phyloP scores from a whole-genome alignment of 495 filamentous ascomycete species.

The Entonaema liquescens region DNA sequence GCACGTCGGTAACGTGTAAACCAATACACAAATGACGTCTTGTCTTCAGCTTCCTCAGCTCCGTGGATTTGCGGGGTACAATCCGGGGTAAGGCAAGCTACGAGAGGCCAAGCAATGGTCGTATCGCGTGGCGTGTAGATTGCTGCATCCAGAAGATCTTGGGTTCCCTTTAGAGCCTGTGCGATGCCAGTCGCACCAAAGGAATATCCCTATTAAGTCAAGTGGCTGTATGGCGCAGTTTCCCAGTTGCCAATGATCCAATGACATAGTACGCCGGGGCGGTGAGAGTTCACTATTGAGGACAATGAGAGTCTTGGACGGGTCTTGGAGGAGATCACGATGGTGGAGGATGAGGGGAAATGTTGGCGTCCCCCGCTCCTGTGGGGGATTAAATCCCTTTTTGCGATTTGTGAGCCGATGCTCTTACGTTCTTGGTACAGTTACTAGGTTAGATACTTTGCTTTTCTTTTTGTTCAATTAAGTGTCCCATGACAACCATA shows the following conservation, averaged over 20 bases:
- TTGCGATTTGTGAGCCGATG: background rate
- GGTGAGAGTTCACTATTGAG: conserved; percentile 24
- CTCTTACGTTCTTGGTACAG: conserved; percentile 2
- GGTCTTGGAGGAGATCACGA: conserved; percentile 29
- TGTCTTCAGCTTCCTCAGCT: conserved; percentile 33
- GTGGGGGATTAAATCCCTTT: conserved; percentile 22
- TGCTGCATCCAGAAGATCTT: conserved; percentile 16
- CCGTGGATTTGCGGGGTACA: conserved; percentile 34
- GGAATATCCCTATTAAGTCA: conserved; percentile 24
- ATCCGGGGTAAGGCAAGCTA: conserved; percentile 33
- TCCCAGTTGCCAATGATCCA: conserved; percentile 17
- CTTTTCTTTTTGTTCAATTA: background rate
- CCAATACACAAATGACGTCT: background rate
- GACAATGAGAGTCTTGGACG: conserved; percentile 6
- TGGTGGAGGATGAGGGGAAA: conserved; percentile 25
- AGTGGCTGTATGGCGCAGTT: conserved; percentile 2
- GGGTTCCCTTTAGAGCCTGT: conserved; percentile 1
- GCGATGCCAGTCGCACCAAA: conserved; percentile 24
- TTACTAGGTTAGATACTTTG: background rate
- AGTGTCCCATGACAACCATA: background rate
- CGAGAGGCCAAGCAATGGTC: conserved; percentile 19
- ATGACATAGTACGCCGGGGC: conserved; percentile 9
- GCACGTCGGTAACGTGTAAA: background rate
- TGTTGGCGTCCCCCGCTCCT: conserved; percentile 28
- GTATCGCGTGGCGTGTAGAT: conserved; percentile 11